phyloP scores from a whole-genome alignment of 352 stramenopile genomes.

The Albugo candida region DNA sequence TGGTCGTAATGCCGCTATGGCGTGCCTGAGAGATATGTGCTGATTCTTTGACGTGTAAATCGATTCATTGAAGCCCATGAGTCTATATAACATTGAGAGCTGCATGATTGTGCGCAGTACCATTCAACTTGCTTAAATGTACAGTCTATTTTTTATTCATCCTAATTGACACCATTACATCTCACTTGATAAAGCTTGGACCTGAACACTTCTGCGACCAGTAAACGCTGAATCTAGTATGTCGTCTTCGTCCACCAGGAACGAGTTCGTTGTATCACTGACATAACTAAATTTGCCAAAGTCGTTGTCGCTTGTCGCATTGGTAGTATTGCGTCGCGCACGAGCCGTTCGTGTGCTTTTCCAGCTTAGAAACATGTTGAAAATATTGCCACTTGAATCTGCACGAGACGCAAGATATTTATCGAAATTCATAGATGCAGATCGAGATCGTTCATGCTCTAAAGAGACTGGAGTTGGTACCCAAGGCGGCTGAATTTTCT shows the following conservation, averaged over 20 bases:
- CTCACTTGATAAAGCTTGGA: slow-evolving; percentile 63
- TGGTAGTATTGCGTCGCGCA: slow-evolving; percentile 10
- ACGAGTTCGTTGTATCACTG: slow-evolving; percentile 75
- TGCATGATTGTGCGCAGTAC: no score
- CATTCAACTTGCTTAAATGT: not conserved
- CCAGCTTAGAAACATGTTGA: slow-evolving; percentile 69
- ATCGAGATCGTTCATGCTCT: slow-evolving; percentile 55
- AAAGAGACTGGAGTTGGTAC: slow-evolving; percentile 40
- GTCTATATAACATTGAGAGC: no score
- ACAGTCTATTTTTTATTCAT: not conserved
- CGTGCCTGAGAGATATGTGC: slow-evolving; percentile 46
- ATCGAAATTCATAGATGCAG: slow-evolving; percentile 69
- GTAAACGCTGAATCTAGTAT: slow-evolving; percentile 76
- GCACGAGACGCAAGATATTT: slow-evolving; percentile 72
- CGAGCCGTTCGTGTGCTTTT: slow-evolving; percentile 28
- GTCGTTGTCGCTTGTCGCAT: slow-evolving; percentile 19
- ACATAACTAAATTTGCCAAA: slow-evolving; percentile 82
- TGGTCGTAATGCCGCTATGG: slow-evolving; percentile 63
- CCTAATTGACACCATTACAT: slow-evolving; percentile 10
- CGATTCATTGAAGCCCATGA: no score
- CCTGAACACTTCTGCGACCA: slow-evolving; percentile 53
- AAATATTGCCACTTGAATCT: slow-evolving; percentile 53
- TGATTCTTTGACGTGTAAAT: not conserved
- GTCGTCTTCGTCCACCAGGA: slow-evolving; percentile 76
- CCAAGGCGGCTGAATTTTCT: slow-evolving; percentile 61